Conservation (phyloP, 345 rosid species). For the Rubroshorea leprosula region DNA sequence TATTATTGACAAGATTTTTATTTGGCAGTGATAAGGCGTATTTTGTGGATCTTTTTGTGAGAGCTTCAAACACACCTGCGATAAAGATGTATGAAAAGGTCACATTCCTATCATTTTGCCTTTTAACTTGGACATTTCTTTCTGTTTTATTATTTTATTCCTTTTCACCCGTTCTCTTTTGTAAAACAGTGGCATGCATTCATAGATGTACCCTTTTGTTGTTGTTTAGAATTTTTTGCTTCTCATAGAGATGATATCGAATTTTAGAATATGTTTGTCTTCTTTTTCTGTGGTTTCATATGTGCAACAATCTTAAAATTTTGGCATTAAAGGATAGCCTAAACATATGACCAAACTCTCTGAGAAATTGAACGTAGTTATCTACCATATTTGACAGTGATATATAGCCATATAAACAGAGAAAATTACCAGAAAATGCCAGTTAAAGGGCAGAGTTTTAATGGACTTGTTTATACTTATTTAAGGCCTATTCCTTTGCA, state of each 20-base stretch:
- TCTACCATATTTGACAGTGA: neutral
- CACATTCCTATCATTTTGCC: neutral
- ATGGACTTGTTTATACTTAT: neutral
- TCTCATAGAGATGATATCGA: neutral
- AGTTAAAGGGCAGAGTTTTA: neutral
- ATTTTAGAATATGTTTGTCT: neutral
- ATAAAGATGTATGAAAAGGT: constrained; percentile 99
- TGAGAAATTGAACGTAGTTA: neutral
- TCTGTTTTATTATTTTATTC: neutral
- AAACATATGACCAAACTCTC: too few species aligned
- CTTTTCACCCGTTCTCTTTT: neutral
- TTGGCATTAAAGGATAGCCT: too few species aligned
- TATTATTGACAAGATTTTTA: neutral
- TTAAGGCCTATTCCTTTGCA: neutral
- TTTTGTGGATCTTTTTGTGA: constrained; percentile 91
- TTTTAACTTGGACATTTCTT: neutral
- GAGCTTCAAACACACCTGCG: constrained; percentile 94
- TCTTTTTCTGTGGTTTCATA: too few species aligned
- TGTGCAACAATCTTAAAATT: neutral
- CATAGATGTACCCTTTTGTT: neutral
- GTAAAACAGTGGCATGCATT: neutral
- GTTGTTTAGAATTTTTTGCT: neutral
- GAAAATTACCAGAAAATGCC: neutral
- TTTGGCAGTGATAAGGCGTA: constrained; percentile 78
- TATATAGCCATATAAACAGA: neutral